Conservation (phyloP, 1,284 basidiomycete species). For the Malassezia pachydermatis region DNA sequence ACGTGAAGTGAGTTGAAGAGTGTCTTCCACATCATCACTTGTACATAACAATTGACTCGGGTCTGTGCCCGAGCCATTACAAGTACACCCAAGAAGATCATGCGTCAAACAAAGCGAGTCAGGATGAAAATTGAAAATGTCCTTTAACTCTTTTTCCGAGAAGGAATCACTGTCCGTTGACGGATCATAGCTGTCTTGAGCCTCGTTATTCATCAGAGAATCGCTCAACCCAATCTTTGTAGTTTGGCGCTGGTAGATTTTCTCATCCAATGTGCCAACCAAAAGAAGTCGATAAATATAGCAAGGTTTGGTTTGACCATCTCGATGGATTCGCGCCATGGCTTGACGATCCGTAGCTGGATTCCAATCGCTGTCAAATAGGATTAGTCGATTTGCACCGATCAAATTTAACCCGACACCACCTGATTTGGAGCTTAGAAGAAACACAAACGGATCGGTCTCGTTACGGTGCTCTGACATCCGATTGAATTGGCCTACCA, state of each 20-base stretch:
- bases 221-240: constrained; percentile 77
- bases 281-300: constrained; percentile 81
- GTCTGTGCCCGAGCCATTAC: constrained; percentile 28
- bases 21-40: constrained; percentile 7
- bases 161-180: constrained; percentile 22
- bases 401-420: constrained; percentile 81
- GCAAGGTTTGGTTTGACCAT: constrained; percentile 77
- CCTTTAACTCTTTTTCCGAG: constrained; percentile 50
- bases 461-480: constrained; percentile 13
- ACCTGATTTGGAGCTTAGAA: constrained; percentile 60
- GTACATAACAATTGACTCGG: constrained; percentile 4
- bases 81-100: constrained; percentile 51
- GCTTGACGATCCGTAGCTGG: constrained; percentile 76
- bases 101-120: constrained; percentile 81
- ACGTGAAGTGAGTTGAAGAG: background rate
- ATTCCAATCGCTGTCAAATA: constrained; percentile 87
- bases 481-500: constrained; percentile 39
- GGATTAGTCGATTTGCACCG: constrained; percentile 86
- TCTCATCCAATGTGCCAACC: constrained; percentile 48
- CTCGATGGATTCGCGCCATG: constrained; percentile 76
- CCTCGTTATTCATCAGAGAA: constrained; percentile 50
- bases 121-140: constrained; percentile 77
- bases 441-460: constrained; percentile 60
- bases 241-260: constrained; percentile 64
- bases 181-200: constrained; percentile 27